Base-by-base conservation (phyloP, 1,284 basidiomycete genomes). In the Trichosporon ovoides region DNA sequence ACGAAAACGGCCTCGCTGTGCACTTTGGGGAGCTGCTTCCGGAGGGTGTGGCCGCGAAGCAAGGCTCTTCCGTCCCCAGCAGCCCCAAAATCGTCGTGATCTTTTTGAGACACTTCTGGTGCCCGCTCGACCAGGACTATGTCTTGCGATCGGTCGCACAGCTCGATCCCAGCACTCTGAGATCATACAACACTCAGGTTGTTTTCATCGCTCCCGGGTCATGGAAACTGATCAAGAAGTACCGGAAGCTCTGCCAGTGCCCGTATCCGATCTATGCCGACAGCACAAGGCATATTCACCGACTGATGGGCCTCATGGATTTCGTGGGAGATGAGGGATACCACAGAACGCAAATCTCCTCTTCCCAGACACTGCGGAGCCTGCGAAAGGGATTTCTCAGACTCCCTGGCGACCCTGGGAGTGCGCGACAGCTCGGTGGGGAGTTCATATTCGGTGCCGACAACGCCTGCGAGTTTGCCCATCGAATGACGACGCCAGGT, bases 51-150 rank as follows among this genome's bases (percentile, higher is more conserved):
- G 24, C 43, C n/a, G 43, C 43, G 14, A 48, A 24, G 43, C 43
- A 48, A 24, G 43, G 43, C 24, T 13, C 14, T 3, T 4, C 14
- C 24, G 24, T 24, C 9, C n/a, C 4, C 14, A 22, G 28, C 24
- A 31, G 22, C 16, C 43, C 43, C 14, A 48, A 48, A 13, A 22
- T 48, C 7, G 67, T 76, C 16, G 59, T 78, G 11, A 71, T 78
- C 65, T 77, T 74, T 60, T 68, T 76, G 33, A 63, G 75, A 3
- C 59, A 71, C 55, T 77, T 75, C 60, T 77, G 75, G 74, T 78
- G 77, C 59, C 75, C 73, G 16, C 70, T 72, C 63, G 76, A 74
- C 53, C 76, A 78, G 61, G 73, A 77, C 43, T 78, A 73, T 57
- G 74, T 68, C 9, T 62, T 72, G 37, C 67, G 69, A 12, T 74